These are phyloP conservation scores for Hypoxylon sp. DNA, from an alignment of 2,329 filamentous ascomycete genomes.

Conservation along the genomic window DNA sequence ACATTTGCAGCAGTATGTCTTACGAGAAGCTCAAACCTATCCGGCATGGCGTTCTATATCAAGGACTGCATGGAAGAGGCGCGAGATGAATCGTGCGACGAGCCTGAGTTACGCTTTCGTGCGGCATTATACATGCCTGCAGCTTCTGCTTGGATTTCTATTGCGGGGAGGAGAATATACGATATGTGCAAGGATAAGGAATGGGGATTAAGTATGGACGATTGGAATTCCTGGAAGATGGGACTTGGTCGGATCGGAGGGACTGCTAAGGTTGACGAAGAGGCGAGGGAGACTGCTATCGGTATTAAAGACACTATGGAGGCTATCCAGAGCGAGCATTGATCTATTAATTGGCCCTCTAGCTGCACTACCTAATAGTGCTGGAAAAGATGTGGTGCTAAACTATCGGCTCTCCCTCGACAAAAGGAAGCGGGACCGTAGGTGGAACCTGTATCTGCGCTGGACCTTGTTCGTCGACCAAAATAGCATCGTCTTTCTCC, in stretches of 20 bases:
- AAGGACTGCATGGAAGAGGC: neutral
- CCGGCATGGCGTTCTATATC: neutral
- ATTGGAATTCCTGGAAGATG: neutral
- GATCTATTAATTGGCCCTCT: neutral
- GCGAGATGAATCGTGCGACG: neutral
- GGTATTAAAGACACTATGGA: neutral
- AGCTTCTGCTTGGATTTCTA: neutral
- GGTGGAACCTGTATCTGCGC: conserved; percentile 33
- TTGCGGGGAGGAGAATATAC: neutral
- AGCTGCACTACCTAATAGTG: too few relatives aligned
- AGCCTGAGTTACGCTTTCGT: neutral
- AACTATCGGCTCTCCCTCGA: conserved; percentile 34
- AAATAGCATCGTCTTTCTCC: conserved; percentile 40
- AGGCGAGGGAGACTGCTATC: neutral
- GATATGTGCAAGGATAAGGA: neutral
- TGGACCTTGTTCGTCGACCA: conserved; percentile 37
- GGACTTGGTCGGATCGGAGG: neutral
- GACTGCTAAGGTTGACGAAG: neutral
- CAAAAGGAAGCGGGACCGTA: conserved; percentile 34
- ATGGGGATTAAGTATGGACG: neutral
- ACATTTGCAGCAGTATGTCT: neutral
- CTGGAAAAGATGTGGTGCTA: conserved; percentile 8
- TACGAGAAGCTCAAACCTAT: neutral
- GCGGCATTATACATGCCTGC: neutral
- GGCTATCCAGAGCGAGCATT: neutral